These are phyloP conservation scores for Dactylis glomerata DNA, from an alignment of 176 grass and related monocot genomes.

Conservation along the genomic window DNA sequence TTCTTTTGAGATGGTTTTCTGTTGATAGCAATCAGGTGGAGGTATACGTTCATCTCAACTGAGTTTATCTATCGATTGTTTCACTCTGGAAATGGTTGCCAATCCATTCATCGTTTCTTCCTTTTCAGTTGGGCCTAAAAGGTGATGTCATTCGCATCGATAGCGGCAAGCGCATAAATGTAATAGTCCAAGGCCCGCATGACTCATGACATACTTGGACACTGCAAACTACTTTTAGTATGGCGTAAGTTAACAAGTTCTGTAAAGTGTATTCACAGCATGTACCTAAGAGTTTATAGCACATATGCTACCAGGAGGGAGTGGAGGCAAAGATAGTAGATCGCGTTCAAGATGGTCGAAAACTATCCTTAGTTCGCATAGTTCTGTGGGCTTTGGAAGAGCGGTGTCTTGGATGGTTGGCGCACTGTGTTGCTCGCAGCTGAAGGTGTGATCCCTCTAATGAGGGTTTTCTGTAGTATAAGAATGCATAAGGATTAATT, in stretches of 20 bases:
- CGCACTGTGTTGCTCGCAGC: not conserved
- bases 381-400: constrained; percentile 17
- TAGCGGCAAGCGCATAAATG: constrained; percentile 78
- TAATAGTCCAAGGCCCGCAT: constrained; percentile 84
- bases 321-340: constrained; percentile 19
- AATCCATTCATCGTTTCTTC: constrained; percentile 46
- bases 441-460: constrained; percentile 20
- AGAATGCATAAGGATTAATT: constrained; percentile 38
- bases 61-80: constrained; percentile 38
- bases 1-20: constrained; percentile 94
- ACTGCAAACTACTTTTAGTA: constrained; percentile 40
- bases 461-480: constrained; percentile 59
- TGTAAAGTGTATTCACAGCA: constrained; percentile 40
- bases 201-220: constrained; percentile 70
- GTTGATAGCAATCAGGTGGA: constrained; percentile 85
- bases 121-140: constrained; percentile 85
- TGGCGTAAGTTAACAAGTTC: constrained; percentile 34
- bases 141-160: constrained; percentile 69
- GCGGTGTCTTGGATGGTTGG: not conserved
- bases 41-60: constrained; percentile 62
- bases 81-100: constrained; percentile 38
- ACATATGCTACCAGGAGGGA: constrained; percentile 15
- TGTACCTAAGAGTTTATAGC: constrained; percentile 35
- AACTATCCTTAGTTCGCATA: constrained; percentile 1
- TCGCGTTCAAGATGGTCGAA: constrained; percentile 10